Base-by-base conservation (phyloP, 345 rosid species). In the Acer negundo region DNA sequence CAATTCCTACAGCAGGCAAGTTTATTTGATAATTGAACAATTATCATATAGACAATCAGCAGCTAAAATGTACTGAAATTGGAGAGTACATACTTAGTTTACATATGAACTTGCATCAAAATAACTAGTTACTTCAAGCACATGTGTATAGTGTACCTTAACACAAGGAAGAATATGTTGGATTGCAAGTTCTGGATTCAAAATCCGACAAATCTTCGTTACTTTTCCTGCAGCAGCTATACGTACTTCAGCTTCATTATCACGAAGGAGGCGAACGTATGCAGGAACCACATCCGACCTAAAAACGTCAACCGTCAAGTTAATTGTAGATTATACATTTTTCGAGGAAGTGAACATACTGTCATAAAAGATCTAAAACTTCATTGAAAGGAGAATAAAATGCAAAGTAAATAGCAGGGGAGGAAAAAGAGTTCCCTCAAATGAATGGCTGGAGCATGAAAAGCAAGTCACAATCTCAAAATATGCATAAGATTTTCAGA, bases 171-270 rank as follows among this genome's bases (percentile, higher is more conserved):
- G 91, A 83, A 88, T 88, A 61, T 87, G 84, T 78, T 86, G 91
- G 75, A 88, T 82, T 72, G 91, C 85, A 72, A 88, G 81, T 75
- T 88, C 91, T 58, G 91, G 88, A 83, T 63, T 88, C 84, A 88
- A 81, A 75, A 88, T 88, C 15, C 90, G 78, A 75, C 91, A 88
- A 75, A 88, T 86, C 59, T 86, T 88, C 1, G 91, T 88, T 28
- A 86, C 90, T 85, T 88, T 88, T 8, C 91, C 89, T 5, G 90
- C 91, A 65, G 91, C 90, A 16, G 91, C 91, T 68, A 88, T 88
- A 51, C 91, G 88, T 19, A 88, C 91, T 83, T 88, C 91, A 70
- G 91, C 91, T 79, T 88, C 91, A 81, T 88, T 88, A 86, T 88
- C 91, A 79, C 91, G 89, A 74, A 88, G 91, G 42, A 88, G 81